A percentile compares a stretch with the other conserved stretches of the same genome.
phyloP scores from a whole-genome alignment of 2,329 filamentous ascomycete genomes.

The Beauveria varroae region DNA sequence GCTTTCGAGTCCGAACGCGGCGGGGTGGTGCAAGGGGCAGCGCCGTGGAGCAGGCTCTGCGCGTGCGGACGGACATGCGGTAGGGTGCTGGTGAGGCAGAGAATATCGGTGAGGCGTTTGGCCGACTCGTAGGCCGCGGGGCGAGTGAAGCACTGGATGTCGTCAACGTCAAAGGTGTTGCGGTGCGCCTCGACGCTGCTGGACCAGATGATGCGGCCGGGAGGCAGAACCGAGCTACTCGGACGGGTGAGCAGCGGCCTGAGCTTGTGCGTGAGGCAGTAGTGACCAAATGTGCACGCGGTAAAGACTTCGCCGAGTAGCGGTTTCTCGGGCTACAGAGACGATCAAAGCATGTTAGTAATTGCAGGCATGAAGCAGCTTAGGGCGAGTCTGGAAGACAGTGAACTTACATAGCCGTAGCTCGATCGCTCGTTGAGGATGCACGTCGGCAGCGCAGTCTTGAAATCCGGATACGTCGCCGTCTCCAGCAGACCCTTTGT shows the following conservation, averaged over 20 bases:
- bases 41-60: slow-evolving; percentile 43
- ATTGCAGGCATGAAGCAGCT: background rate
- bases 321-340: slow-evolving; percentile 43
- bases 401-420: slow-evolving; percentile 26
- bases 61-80: slow-evolving; percentile 54
- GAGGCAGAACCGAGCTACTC: slow-evolving; percentile 27
- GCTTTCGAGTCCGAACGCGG: slow-evolving; percentile 1
- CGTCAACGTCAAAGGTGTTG: slow-evolving; percentile 51
- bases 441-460: slow-evolving; percentile 48
- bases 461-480: slow-evolving; percentile 72
- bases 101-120: slow-evolving; percentile 79
- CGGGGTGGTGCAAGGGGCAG: slow-evolving; percentile 16
- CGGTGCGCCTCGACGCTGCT: slow-evolving; percentile 66
- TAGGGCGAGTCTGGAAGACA: background rate
- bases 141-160: slow-evolving; percentile 66
- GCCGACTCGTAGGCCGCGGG: slow-evolving; percentile 70
- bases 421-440: slow-evolving; percentile 32
- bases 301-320: slow-evolving; percentile 75
- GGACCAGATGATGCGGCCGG: slow-evolving; percentile 76
- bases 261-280: slow-evolving; percentile 76
- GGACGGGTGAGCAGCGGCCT: slow-evolving; percentile 60
- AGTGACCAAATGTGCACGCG: slow-evolving; percentile 93
- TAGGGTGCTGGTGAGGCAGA: slow-evolving; percentile 66
- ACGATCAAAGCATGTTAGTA: background rate
- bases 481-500: slow-evolving; percentile 56